Percentiles rank a stretch among this genome's conserved stretches.
phyloP scores from a whole-genome alignment of 441 rosid species.

The Theobroma grandiflorum region DNA sequence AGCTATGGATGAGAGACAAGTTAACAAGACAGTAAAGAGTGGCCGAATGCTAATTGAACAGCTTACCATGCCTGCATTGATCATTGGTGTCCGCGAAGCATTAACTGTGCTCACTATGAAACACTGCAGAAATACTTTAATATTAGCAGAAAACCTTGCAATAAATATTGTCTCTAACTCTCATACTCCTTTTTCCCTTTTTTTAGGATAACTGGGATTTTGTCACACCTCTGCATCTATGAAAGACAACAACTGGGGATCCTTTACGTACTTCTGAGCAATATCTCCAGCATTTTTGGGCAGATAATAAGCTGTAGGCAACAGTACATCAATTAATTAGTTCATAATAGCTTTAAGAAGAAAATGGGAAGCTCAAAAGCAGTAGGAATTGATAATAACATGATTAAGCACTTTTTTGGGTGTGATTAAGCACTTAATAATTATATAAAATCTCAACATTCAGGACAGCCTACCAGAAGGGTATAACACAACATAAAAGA shows the following conservation, averaged over 20 bases:
- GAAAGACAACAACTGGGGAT: conserved; percentile 83
- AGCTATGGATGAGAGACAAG: conserved; percentile 26
- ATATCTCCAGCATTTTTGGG: conserved; percentile 94
- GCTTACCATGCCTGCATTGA: conserved; percentile 93
- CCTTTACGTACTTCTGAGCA: conserved; percentile 89
- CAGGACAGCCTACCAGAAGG: not conserved
- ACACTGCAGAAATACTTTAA: conserved; percentile 64
- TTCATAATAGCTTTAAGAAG: not conserved
- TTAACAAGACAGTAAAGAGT: conserved; percentile 19
- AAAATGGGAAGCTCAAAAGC: not conserved
- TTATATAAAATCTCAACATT: not conserved
- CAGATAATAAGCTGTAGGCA: conserved; percentile 74
- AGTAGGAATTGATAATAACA: not conserved
- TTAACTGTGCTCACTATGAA: conserved; percentile 95
- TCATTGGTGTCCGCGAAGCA: conserved; percentile 94
- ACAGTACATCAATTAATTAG: conserved; percentile 20
- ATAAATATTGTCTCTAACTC: not conserved
- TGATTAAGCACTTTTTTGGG: not conserved
- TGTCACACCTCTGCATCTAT: conserved; percentile 89
- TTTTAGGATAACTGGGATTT: conserved; percentile 3
- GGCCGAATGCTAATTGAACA: conserved; percentile 23
- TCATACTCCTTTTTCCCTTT: not conserved
- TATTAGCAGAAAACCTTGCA: conserved; percentile 13
- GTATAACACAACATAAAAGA: not conserved
- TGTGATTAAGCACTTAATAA: not conserved